Evolutionary conservation across 495 filamentous ascomycete species (phyloP).

Genomic region (Viridothelium virens): DNA sequence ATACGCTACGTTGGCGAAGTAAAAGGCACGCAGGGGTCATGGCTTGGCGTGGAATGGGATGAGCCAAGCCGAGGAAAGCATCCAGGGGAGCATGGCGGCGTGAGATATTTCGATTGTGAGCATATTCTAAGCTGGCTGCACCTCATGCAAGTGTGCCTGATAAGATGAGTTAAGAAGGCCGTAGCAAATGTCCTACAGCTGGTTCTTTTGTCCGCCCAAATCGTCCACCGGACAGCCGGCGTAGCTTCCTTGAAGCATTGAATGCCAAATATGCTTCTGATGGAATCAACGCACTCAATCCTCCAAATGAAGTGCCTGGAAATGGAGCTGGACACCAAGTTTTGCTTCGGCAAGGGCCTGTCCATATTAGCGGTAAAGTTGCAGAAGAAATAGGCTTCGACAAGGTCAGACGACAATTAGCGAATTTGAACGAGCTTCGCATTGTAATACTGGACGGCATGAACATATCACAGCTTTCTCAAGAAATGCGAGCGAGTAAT

Average conservation of each 20-base stretch:
- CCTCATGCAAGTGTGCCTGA: neutral
- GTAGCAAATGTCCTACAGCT: constrained; percentile 55
- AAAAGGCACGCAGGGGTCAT: constrained; percentile 65
- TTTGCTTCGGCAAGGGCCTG: constrained; percentile 36
- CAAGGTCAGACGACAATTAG: constrained; percentile 74
- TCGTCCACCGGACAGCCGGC: constrained; percentile 55
- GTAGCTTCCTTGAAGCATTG: constrained; percentile 71
- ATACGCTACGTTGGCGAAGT: constrained; percentile 76
- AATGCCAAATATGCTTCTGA: constrained; percentile 72
- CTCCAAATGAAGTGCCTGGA: constrained; percentile 23
- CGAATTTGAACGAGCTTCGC: constrained; percentile 65
- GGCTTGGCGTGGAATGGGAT: constrained; percentile 98
- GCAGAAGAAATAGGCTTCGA: constrained; percentile 95
- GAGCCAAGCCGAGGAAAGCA: constrained; percentile 79
- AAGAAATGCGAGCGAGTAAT: constrained; percentile 18
- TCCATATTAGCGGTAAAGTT: constrained; percentile 74
- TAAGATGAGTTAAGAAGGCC: constrained; percentile 42
- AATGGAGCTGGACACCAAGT: constrained; percentile 15
- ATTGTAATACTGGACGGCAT: constrained; percentile 76
- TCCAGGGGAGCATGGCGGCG: constrained; percentile 69
- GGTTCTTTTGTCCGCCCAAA: constrained; percentile 82
- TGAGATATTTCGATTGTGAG: constrained; percentile 77
- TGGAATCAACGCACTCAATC: constrained; percentile 33
- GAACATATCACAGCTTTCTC: constrained; percentile 44
- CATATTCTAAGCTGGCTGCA: constrained; percentile 15